phyloP scores from a whole-genome alignment of 768 basidiomycete species.

The Rhodotorula taiwanensis region DNA sequence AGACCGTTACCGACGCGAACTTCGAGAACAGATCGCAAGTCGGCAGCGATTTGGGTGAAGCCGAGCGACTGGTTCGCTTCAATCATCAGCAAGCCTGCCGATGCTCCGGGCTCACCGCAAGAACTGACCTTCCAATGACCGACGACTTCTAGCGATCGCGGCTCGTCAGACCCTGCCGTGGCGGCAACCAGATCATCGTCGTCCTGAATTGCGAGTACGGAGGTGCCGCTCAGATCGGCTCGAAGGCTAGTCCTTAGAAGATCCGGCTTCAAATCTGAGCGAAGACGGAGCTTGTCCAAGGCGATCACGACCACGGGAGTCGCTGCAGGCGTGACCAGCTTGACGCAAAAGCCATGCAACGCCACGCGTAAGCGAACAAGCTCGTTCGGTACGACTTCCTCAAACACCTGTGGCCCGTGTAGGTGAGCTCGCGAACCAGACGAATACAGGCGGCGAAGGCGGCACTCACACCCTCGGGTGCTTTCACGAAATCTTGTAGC shows the following conservation, averaged over 20 bases:
- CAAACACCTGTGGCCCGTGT: slow-evolving; percentile 59
- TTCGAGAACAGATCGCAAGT: neutral
- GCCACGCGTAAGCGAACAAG: slow-evolving; percentile 64
- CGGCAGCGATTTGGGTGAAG: neutral
- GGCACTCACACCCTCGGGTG: slow-evolving; percentile 71
- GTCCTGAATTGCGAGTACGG: neutral
- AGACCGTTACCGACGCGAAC: slow-evolving; percentile 15
- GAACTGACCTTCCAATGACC: no score
- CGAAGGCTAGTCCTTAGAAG: slow-evolving; percentile 55
- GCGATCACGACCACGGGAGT: slow-evolving; percentile 59
- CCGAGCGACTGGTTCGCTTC: neutral
- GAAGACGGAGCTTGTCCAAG: slow-evolving; percentile 60
- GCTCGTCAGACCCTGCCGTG: neutral
- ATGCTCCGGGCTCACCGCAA: no score
- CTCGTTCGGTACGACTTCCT: slow-evolving; percentile 84
- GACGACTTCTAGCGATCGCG: no score
- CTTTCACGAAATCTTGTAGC: slow-evolving; percentile 60
- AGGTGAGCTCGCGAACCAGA: neutral
- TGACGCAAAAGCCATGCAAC: slow-evolving; percentile 61
- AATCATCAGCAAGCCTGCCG: no score
- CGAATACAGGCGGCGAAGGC: no score
- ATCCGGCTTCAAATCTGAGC: slow-evolving; percentile 64
- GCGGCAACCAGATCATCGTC: neutral
- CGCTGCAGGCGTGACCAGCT: slow-evolving; percentile 55
- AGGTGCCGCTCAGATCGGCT: slow-evolving; percentile 38